A percentile compares a stretch with the other conserved stretches of the same genome.
These are phyloP conservation scores for Inga laurina DNA, from an alignment of 306 rosid genomes.

Conservation along the genomic window DNA sequence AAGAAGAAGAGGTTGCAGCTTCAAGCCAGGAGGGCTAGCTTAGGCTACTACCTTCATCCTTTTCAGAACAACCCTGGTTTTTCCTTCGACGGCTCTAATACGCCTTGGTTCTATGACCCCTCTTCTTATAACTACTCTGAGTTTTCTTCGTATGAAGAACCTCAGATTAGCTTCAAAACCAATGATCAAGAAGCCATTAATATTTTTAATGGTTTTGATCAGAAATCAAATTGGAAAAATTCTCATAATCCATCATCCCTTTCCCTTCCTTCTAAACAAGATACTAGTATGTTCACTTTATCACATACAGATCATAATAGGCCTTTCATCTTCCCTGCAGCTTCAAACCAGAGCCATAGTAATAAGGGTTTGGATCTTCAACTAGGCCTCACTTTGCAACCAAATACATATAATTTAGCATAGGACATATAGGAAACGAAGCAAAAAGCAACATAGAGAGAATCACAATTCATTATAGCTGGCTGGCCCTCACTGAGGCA, in stretches of 20 bases:
- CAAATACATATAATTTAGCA: constrained; percentile 39
- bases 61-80: constrained; percentile 49
- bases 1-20: constrained; percentile 92
- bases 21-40: constrained; percentile 80
- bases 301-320: constrained; percentile 38
- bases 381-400: constrained; percentile 58
- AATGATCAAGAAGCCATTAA: constrained; percentile 40
- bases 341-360: constrained; percentile 51
- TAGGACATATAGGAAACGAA: constrained; percentile 9
- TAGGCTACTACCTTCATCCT: constrained; percentile 78
- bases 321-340: constrained; percentile 48
- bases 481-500: constrained; percentile 10
- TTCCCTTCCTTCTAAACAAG: constrained; percentile 27
- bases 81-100: constrained; percentile 37
- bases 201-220: constrained; percentile 25
- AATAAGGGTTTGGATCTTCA: constrained; percentile 77
- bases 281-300: constrained; percentile 54
- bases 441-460: background rate
- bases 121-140: constrained; percentile 52
- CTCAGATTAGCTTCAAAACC: constrained; percentile 71
- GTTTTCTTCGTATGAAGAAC: constrained; percentile 48
- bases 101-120: constrained; percentile 69
- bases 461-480: constrained; percentile 27
- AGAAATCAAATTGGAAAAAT: constrained; percentile 50
- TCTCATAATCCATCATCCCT: constrained; percentile 31